Percentiles rank a stretch among this genome's conserved stretches.
phyloP scores from a whole-genome alignment of 495 filamentous ascomycete species.

The Talaromyces nanjingensis region DNA sequence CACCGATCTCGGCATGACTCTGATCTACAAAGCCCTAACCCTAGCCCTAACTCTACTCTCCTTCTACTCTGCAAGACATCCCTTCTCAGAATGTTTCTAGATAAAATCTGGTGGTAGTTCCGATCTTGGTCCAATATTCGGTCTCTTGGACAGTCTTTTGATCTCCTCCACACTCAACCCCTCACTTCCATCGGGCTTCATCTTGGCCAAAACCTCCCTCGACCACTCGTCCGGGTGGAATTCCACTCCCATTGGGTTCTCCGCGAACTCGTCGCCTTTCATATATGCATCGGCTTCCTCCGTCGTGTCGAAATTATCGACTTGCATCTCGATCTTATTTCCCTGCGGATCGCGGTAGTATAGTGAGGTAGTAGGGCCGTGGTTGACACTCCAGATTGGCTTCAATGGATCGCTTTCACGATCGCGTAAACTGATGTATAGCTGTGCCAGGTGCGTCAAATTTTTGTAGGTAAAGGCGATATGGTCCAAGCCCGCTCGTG shows the following conservation, averaged over 20 bases:
- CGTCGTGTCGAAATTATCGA: conserved; percentile 29
- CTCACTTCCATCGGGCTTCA: neutral
- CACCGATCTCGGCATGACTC: neutral
- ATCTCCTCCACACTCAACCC: neutral
- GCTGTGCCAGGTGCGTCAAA: conserved; percentile 3
- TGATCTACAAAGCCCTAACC: neutral
- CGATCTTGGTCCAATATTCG: neutral
- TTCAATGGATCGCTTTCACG: conserved; percentile 23
- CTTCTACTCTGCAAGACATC: neutral
- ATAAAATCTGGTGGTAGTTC: neutral
- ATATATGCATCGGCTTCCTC: neutral
- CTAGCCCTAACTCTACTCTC: neutral
- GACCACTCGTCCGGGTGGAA: conserved; percentile 5
- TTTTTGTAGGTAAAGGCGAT: neutral
- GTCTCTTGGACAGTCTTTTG: neutral
- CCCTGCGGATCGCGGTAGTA: conserved; percentile 43
- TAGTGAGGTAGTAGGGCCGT: conserved; percentile 35
- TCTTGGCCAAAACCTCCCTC: neutral
- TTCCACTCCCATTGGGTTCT: neutral
- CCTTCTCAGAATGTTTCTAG: neutral
- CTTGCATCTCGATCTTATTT: conserved; percentile 39
- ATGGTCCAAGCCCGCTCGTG: conserved; percentile 1
- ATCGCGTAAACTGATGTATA: conserved; percentile 8
- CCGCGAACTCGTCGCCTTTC: neutral
- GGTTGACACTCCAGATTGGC: conserved; percentile 36